Percentiles rank a stretch among this genome's conserved stretches.
Evolutionary conservation across 441 rosid species (phyloP).

Genomic region (Arabidopsis lyrata): DNA sequence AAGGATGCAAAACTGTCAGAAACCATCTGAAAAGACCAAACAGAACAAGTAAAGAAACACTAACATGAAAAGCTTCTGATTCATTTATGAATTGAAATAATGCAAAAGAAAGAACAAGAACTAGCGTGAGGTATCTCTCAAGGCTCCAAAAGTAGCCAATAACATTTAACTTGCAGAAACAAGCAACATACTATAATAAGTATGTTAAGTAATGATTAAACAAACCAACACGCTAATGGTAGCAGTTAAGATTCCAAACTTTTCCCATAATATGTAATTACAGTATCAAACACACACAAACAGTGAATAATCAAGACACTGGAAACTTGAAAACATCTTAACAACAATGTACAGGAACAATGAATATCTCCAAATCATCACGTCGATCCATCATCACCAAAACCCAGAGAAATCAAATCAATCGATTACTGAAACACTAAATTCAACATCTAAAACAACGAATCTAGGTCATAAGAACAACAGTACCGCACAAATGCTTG

Average conservation of each 20-base stretch:
- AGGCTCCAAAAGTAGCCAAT: slow-evolving; percentile 11
- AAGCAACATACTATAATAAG: slow-evolving; percentile 40
- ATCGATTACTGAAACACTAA: slow-evolving; percentile 3
- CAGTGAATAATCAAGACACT: not conserved
- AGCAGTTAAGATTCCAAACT: slow-evolving; percentile 18
- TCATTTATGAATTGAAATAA: not conserved
- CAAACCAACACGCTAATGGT: slow-evolving; percentile 28
- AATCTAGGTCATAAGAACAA: slow-evolving; percentile 14
- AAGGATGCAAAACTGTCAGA: not conserved
- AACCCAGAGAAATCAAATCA: not conserved
- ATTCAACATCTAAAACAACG: slow-evolving; percentile 21
- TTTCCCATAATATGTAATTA: not conserved
- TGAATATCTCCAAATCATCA: not conserved
- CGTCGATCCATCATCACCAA: not conserved
- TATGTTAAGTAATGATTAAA: slow-evolving; percentile 29
- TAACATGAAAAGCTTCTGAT: not conserved
- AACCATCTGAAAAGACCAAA: not conserved
- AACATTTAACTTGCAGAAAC: slow-evolving; percentile 29
- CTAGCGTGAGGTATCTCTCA: too few species aligned
- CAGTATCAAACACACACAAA: not conserved
- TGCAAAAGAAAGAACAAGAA: not conserved
- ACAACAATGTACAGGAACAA: slow-evolving; percentile 12
- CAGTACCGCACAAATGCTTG: not conserved
- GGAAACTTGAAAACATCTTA: slow-evolving; percentile 11
- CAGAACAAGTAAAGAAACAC: not conserved